Conservation (phyloP, 2,329 filamentous ascomycete species). For the Ophiosphaerella herpotricha region DNA sequence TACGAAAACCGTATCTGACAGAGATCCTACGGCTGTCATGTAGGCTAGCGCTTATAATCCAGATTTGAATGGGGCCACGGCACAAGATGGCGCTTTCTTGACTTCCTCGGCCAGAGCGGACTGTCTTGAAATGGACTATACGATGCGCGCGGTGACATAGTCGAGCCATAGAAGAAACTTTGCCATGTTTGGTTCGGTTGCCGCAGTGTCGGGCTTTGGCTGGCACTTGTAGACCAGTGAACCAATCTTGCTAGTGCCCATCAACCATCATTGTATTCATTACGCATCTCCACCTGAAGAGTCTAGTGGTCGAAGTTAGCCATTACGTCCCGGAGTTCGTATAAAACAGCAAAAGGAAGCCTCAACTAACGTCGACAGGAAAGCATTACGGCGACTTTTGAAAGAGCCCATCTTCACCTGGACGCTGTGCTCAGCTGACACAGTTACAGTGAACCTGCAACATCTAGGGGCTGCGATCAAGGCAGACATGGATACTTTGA, state of each 20-base stretch:
- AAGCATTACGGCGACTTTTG: slow-evolving; percentile 30
- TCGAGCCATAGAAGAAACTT: background rate
- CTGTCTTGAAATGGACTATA: background rate
- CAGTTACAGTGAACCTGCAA: slow-evolving; percentile 39
- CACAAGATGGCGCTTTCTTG: background rate
- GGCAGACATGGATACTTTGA: slow-evolving; percentile 3
- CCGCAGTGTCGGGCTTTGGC: background rate
- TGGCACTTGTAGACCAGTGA: background rate
- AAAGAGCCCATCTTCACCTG: slow-evolving; percentile 21
- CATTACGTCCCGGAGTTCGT: slow-evolving; percentile 10
- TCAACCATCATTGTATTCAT: background rate
- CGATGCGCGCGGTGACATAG: background rate
- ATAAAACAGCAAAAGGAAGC: slow-evolving; percentile 12
- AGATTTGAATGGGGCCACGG: background rate
- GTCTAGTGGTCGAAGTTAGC: slow-evolving; percentile 9
- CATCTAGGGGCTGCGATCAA: slow-evolving; percentile 28
- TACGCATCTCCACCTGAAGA: background rate
- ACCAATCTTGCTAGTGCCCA: background rate
- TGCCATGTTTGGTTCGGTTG: background rate
- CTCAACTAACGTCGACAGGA: slow-evolving; percentile 15
- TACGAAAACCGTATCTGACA: too few relatives aligned
- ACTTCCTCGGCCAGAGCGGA: too few relatives aligned
- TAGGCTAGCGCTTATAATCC: too few relatives aligned
- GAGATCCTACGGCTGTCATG: too few relatives aligned
- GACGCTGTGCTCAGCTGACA: slow-evolving; percentile 40